These are phyloP conservation scores for Neurospora pannonica DNA, from an alignment of 495 filamentous ascomycete genomes.

Conservation along the genomic window DNA sequence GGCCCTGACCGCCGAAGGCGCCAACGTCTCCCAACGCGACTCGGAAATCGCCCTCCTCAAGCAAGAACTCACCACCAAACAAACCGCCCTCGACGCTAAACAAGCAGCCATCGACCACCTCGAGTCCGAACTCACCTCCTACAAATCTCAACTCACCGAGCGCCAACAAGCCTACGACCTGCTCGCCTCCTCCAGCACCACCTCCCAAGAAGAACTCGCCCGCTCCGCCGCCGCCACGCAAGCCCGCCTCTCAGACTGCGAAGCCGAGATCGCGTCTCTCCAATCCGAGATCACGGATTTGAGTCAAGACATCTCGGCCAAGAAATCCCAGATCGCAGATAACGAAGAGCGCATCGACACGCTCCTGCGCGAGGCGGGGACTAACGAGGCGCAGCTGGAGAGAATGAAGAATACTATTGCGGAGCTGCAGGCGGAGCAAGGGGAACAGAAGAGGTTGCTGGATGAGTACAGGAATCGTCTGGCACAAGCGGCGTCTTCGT, in stretches of 20 bases:
- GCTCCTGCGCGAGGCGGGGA: background rate
- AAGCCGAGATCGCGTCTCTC: background rate
- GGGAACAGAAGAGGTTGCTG: background rate
- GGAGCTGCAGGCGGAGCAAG: background rate
- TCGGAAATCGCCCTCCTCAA: background rate
- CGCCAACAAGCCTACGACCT: background rate
- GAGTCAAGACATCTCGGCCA: background rate
- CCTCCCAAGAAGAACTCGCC: background rate
- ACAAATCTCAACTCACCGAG: background rate
- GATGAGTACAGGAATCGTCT: background rate
- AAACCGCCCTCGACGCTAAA: background rate
- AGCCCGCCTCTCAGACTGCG: background rate
- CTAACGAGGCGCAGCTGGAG: background rate
- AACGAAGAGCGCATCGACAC: background rate
- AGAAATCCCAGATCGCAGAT: background rate
- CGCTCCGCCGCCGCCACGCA: background rate
- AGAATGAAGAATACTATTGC: background rate
- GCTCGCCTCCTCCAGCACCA: background rate
- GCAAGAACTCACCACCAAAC: background rate
- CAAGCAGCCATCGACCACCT: background rate
- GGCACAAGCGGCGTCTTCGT: background rate
- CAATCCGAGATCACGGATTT: background rate
- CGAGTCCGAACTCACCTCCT: background rate
- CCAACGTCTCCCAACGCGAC: background rate
- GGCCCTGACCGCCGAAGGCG: background rate